Evolutionary conservation across 1,284 basidiomycete genomes (phyloP).

Genomic region (Ceratobasidium sp.): DNA sequence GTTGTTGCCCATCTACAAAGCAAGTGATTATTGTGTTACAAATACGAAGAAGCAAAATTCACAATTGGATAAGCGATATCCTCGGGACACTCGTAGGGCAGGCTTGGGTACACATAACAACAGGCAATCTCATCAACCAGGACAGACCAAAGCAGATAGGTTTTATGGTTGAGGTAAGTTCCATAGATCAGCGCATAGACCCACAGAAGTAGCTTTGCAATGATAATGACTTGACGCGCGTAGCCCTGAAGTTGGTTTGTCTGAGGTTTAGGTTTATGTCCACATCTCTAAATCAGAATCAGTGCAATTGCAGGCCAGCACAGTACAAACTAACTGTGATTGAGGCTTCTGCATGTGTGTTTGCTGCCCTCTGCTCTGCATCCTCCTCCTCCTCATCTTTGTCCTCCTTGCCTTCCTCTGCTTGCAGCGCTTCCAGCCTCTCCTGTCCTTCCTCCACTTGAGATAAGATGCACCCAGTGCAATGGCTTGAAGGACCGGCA

Average conservation of each 20-base stretch:
- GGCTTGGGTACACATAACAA: not conserved
- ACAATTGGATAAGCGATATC: not conserved
- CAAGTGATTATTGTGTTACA: not conserved
- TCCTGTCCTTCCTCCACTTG: too few species aligned
- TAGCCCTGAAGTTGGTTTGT: not conserved
- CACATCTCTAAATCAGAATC: not conserved
- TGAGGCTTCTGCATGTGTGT: not conserved
- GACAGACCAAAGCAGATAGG: not conserved
- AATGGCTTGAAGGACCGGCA: too few species aligned
- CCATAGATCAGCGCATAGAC: not conserved
- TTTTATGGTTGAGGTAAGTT: not conserved
- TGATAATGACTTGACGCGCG: not conserved
- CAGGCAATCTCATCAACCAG: not conserved
- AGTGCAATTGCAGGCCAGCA: too few species aligned
- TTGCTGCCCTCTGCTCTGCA: too few species aligned
- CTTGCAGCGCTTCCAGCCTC: too few species aligned
- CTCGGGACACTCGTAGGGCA: not conserved
- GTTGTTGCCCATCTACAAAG: not conserved
- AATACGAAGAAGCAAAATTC: not conserved
- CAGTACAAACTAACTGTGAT: not conserved
- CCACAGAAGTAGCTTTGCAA: not conserved
- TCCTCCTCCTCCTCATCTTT: too few species aligned
- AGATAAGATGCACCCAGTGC: too few species aligned
- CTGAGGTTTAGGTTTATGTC: not conserved
- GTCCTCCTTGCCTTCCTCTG: too few species aligned